Base-by-base conservation (phyloP, 139 green algal genomes). In the Chlorella sp. region DNA sequence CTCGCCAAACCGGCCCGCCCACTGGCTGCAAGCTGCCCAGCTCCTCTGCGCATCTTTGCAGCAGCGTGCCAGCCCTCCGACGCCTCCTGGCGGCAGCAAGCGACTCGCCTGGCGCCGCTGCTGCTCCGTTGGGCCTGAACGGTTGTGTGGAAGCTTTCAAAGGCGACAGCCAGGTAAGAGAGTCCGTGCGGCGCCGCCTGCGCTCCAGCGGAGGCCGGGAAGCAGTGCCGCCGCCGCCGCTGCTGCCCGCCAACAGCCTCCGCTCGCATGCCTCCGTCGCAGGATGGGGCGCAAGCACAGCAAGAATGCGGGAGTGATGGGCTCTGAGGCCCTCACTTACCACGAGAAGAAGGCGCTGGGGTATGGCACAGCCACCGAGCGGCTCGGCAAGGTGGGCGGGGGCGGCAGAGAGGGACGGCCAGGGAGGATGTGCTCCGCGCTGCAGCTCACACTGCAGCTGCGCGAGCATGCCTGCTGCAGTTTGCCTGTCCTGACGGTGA, bases 281-380 rank as follows among this genome's bases (percentile, higher is more conserved):
- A 74, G 26, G 7, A 97, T 94, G 89, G 93, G 93, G 23, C 82
- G 86, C 28, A 79, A 93, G 9, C 96, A 98, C 84, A 94, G 87
- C 81, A 98, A 99, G 71, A 98, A 99, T 96, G 96, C 96, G 20
- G 96, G 96, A 1, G 90, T 90, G 28, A 98, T 98, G 93, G 96
- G 96, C 47, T 85, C 81, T 0, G 96, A 99, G 83, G 89, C 85
- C 34, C 82, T 97, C 15, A 96, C 94, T 0, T 98, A 99, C 84
- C 79, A 90, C 39, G 96, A 99, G 83, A 86, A 86, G 0, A 90
- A 89, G n/a, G 92, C 90, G 1, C 85, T 98, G 32, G 96, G 96
- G 20, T 98, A 93, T 70, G 96, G 96, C 32, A 98, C 95, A 7
- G 90, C 96, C 1, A 92, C 90, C 65, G 95, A 98, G 90, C 87